Evolutionary conservation across 768 basidiomycete genomes (phyloP).

Genomic region (Collybia sordida): DNA sequence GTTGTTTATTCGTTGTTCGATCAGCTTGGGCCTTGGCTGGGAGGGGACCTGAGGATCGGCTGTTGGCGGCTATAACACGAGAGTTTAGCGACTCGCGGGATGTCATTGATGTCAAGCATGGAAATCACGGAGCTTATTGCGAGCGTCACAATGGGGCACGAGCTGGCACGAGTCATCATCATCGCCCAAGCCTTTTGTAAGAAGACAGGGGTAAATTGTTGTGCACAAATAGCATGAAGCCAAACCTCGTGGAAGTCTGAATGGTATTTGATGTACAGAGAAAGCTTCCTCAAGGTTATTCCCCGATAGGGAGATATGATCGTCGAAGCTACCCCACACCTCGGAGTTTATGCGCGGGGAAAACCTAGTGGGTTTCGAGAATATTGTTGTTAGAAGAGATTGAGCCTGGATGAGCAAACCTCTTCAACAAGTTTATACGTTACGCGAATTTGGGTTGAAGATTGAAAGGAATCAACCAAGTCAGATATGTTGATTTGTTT

Average conservation of each 20-base stretch:
- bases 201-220: too few relatives aligned
- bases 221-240: too few relatives aligned
- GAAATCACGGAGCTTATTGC: conserved; percentile 10
- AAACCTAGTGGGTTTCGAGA: too few relatives aligned
- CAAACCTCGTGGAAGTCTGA: too few relatives aligned
- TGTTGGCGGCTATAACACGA: background rate
- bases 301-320: too few relatives aligned
- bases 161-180: background rate
- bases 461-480: background rate
- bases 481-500: background rate
- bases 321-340: too few relatives aligned
- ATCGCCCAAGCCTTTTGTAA: too few relatives aligned
- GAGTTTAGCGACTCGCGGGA: background rate
- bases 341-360: too few relatives aligned
- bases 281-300: too few relatives aligned
- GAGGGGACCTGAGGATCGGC: background rate
- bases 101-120: background rate
- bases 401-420: background rate
- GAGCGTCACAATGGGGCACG: background rate
- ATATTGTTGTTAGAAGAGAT: background rate
- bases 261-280: too few relatives aligned
- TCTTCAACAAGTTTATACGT: background rate
- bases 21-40: background rate
- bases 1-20: too few relatives aligned
- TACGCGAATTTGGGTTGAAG: background rate